These are phyloP conservation scores for Stellera chamaejasme DNA, from an alignment of 345 rosid genomes.

Conservation along the genomic window DNA sequence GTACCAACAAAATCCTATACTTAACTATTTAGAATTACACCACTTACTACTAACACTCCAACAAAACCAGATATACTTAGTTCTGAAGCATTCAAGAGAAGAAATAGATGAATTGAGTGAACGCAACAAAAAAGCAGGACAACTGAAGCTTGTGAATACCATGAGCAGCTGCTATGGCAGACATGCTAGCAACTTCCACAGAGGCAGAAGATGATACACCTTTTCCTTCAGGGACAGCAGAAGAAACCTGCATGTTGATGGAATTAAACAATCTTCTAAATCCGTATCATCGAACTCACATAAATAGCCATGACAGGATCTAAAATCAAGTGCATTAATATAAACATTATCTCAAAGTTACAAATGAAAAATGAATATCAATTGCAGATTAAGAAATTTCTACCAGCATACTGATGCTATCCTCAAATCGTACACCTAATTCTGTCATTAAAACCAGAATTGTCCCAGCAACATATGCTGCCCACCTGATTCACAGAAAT, in stretches of 20 bases:
- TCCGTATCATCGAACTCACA: no score
- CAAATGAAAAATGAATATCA: not conserved
- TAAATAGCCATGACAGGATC: not conserved
- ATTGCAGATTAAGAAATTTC: slow-evolving; percentile 11
- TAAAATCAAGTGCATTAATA: slow-evolving; percentile 11
- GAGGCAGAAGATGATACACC: slow-evolving; percentile 99
- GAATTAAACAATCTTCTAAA: slow-evolving; percentile 1
- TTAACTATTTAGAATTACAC: no score
- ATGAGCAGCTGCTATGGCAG: slow-evolving; percentile 92
- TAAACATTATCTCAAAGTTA: not conserved
- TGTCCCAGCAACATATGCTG: slow-evolving; percentile 96
- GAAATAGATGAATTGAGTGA: not conserved
- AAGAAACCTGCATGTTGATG: slow-evolving; percentile 61
- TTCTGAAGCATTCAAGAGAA: not conserved
- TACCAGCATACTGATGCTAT: slow-evolving; percentile 96
- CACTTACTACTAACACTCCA: no score
- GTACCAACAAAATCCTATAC: no score
- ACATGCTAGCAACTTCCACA: slow-evolving; percentile 97
- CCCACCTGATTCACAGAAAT: slow-evolving; percentile 63
- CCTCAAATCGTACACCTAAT: slow-evolving; percentile 71
- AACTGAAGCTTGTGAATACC: slow-evolving; percentile 31
- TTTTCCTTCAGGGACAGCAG: slow-evolving; percentile 99
- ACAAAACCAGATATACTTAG: not conserved
- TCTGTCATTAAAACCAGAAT: slow-evolving; percentile 96
- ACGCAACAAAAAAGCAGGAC: not conserved